A percentile compares a stretch with the other conserved stretches of the same genome.
Evolutionary conservation across 2,329 filamentous ascomycete species (phyloP).

Genomic region (Fusarium aywerte): DNA sequence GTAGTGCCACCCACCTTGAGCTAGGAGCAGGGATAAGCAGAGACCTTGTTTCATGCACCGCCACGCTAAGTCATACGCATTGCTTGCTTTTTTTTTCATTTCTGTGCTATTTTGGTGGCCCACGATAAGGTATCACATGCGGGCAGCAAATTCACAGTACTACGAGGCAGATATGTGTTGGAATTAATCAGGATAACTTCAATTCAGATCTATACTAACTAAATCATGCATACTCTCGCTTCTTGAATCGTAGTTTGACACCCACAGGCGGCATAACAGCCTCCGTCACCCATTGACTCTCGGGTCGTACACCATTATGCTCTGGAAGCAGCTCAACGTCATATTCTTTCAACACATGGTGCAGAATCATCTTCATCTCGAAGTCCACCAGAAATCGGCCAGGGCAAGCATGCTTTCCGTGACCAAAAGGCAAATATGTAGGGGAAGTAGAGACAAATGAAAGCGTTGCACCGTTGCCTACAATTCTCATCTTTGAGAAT

Average conservation of each 20-base stretch:
- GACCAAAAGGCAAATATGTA: constrained; percentile 49
- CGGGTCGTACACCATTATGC: constrained; percentile 35
- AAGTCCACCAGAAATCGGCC: constrained; percentile 48
- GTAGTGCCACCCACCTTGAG: constrained; percentile 2
- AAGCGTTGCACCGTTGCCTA: background rate
- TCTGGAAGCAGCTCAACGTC: constrained; percentile 37
- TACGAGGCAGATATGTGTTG: background rate
- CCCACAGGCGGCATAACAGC: constrained; percentile 38
- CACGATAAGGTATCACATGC: background rate
- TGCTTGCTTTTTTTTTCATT: background rate
- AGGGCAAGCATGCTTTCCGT: constrained; percentile 51
- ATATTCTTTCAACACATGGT: constrained; percentile 31
- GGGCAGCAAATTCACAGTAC: background rate
- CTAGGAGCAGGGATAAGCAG: constrained; percentile 1
- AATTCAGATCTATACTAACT: background rate
- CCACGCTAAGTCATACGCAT: background rate
- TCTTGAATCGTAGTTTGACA: constrained; percentile 30
- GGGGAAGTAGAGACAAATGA: constrained; percentile 36
- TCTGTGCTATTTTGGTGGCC: background rate
- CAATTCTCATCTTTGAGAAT: constrained; percentile 51
- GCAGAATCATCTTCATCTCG: constrained; percentile 48
- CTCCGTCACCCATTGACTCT: constrained; percentile 38
- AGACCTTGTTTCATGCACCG: constrained; percentile 8
- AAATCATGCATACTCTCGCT: background rate
- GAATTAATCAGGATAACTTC: background rate